Evolutionary conservation across 164 flowering plant species (phyloP).

Genomic region (Berberis vulgaris): DNA sequence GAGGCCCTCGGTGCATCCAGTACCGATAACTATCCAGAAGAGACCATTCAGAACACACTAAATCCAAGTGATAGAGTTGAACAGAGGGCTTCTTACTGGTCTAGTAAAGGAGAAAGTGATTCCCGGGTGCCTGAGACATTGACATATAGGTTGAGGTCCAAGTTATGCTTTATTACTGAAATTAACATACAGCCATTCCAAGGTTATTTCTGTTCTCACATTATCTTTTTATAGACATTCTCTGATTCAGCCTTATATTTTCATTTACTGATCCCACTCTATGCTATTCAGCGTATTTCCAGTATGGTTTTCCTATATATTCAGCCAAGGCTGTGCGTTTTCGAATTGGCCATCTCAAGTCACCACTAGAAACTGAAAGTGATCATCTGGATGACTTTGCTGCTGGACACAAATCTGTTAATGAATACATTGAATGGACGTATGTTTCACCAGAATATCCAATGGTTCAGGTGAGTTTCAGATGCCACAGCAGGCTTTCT

Average conservation of each 20-base stretch:
- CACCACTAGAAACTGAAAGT: conserved; percentile 7
- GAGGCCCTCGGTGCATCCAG: conserved; percentile 73
- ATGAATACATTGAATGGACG: conserved; percentile 28
- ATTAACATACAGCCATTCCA: conserved; percentile 63
- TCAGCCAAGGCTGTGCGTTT: conserved; percentile 44
- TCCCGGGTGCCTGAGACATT: conserved; percentile 62
- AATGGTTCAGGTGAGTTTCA: conserved; percentile 34
- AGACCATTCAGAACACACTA: conserved; percentile 64
- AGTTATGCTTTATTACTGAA: conserved; percentile 59
- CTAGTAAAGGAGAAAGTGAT: conserved; percentile 70
- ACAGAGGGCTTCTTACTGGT: conserved; percentile 68
- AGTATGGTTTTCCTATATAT: conserved; percentile 41
- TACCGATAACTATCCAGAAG: conserved; percentile 74
- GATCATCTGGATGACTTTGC: conserved; percentile 8
- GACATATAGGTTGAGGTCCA: conserved; percentile 38
- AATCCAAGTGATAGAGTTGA: conserved; percentile 37
- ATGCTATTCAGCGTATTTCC: conserved; percentile 34
- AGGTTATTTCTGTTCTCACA: conserved; percentile 32
- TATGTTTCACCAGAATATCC: conserved; percentile 38
- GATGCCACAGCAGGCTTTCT: background rate
- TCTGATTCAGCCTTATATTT: background rate
- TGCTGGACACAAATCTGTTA: conserved; percentile 7
- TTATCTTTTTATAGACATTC: background rate
- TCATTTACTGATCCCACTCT: conserved; percentile 1
- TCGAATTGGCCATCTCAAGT: conserved; percentile 31